Evolutionary conservation across 306 rosid species (phyloP), one percentile per base, ranked within the genome.

Genomic region (Trichosanthes cucumerina): DNA sequence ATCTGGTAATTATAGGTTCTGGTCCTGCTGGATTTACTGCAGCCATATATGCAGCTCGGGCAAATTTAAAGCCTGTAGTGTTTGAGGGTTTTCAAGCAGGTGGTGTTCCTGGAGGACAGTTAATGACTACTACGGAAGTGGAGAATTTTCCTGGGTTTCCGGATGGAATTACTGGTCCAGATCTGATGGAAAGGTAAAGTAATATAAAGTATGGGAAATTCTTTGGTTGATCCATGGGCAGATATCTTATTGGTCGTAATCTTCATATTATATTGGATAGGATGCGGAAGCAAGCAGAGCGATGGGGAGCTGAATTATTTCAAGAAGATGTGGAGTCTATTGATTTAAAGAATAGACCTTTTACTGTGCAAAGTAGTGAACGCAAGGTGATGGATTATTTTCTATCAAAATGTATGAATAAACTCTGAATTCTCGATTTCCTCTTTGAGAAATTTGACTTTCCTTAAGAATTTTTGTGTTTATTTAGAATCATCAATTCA

Each of bases 141-240:
- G 98, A 94, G 87, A 94, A 94, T 74, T 94, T 92, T 79, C 98
- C 98, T 13, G 98, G 98, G 50, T 94, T 94, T 83, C 97, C 98
- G 0, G 98, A 94, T 39, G 97, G 98, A 62, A 88, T 94, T 70
- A 92, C 84, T 56, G 98, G 98, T 87, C 98, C 98, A 24, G 98
- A 94, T 83, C 85, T 94, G 80, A 94, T 94, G 98, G 98, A 94
- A 82, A 90, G 91, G 98, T 93, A 80, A 72, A 56, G 46, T 26
- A 72, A 43, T 69, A 49, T 79, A 23, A 75, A 53, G 46, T 24
- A 65, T 71, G 57, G 52, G 77, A 74, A 71, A 21, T 71, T 6
- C 76, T 14, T 71, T 24, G 76, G 57, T 58, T 64, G 52, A 44
- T 8, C 57, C 23, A 44, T 46, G 76, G 36, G 57, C 2, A 71